Percentiles rank a stretch among this genome's conserved stretches.
Conservation (phyloP, 2,329 filamentous ascomycete genomes). For the Ceratocystis colombiana region DNA sequence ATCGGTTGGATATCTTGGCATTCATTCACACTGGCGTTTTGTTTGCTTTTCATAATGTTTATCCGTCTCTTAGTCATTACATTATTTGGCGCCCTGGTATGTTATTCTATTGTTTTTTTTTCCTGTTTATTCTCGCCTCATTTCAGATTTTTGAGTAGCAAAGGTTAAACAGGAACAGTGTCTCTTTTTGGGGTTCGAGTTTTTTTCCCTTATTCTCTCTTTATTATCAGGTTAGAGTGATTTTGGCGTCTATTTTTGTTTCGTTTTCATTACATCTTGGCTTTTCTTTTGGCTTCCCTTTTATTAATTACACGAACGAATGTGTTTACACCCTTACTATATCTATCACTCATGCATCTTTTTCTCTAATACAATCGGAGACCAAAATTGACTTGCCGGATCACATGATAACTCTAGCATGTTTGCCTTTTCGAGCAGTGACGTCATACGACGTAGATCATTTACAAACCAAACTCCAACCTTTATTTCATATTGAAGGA, state of each 20-base stretch:
- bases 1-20: neutral
- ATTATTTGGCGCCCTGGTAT: conserved; percentile 3
- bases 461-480: neutral
- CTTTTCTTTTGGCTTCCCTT: conserved; percentile 28
- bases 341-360: neutral
- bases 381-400: neutral
- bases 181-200: neutral
- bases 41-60: neutral
- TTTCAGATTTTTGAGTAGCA: too few relatives aligned
- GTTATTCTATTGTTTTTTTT: neutral
- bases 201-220: neutral
- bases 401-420: neutral
- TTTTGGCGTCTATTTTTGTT: neutral
- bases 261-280: conserved; percentile 17
- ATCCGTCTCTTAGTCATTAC: neutral
- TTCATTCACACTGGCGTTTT: conserved; percentile 11
- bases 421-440: neutral
- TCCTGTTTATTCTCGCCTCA: neutral
- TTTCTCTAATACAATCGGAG: too few relatives aligned
- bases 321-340: neutral
- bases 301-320: conserved; percentile 26
- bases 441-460: neutral
- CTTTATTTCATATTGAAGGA: neutral
- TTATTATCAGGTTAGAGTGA: neutral
- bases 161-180: too few relatives aligned